phyloP scores from a whole-genome alignment of 1,284 basidiomycete genomes.

The Boletus semigastroideus region DNA sequence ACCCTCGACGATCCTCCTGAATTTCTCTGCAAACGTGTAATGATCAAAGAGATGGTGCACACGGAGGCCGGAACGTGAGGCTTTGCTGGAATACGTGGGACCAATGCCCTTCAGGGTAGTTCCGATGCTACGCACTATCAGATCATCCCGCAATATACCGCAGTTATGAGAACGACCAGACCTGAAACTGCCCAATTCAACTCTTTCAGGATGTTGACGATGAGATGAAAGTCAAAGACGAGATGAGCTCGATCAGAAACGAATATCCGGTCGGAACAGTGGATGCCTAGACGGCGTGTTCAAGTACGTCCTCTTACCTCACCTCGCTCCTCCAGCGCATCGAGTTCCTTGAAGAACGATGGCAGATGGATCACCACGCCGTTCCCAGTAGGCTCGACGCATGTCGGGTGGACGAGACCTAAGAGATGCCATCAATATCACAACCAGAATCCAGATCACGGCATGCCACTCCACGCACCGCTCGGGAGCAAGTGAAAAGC shows the following conservation, averaged over 20 bases:
- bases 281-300: constrained; percentile 59
- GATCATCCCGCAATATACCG: constrained; percentile 5
- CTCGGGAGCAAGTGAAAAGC: constrained; percentile 96
- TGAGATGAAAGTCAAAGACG: constrained; percentile 99
- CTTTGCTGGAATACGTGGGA: constrained; percentile 97
- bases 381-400: constrained; percentile 87
- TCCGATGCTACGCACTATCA: constrained; percentile 71
- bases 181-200: constrained; percentile 91
- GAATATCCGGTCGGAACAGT: constrained; percentile 85
- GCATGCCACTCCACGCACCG: constrained; percentile 51
- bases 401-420: constrained; percentile 91
- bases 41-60: constrained; percentile 96
- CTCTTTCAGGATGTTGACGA: constrained; percentile 99
- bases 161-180: constrained; percentile 33
- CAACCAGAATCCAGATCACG: not conserved
- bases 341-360: constrained; percentile 93
- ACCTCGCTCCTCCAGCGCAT: constrained; percentile 87
- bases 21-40: not conserved
- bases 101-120: constrained; percentile 99
- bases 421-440: not conserved
- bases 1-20: too few species aligned
- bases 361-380: constrained; percentile 96
- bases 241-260: constrained; percentile 96
- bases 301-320: constrained; percentile 13
- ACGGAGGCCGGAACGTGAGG: constrained; percentile 92